Conservation (phyloP, 2,329 filamentous ascomycete species). For the Pseudogymnoascus sp. region DNA sequence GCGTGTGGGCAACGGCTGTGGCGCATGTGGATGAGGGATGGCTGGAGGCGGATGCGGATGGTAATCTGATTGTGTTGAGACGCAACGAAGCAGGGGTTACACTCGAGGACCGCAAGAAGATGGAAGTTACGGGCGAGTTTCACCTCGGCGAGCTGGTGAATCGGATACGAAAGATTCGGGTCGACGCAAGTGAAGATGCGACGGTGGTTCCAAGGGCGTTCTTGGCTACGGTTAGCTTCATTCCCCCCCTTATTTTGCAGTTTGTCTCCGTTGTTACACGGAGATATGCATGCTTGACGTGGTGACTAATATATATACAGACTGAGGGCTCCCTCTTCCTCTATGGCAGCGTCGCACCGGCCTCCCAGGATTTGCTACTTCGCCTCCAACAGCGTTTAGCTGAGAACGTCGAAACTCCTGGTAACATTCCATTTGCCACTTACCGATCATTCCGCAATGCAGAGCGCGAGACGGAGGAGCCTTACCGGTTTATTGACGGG, state of each 20-base stretch:
- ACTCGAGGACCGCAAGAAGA: slow-evolving; percentile 59
- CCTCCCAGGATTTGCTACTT: slow-evolving; percentile 72
- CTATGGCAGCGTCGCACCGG: slow-evolving; percentile 67
- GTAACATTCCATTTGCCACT: slow-evolving; percentile 64
- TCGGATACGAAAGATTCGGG: slow-evolving; percentile 65
- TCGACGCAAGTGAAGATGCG: slow-evolving; percentile 55
- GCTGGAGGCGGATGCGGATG: slow-evolving; percentile 77
- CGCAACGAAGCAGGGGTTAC: slow-evolving; percentile 66
- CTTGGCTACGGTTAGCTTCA: slow-evolving; percentile 65
- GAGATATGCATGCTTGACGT: neutral
- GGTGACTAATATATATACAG: slow-evolving; percentile 36
- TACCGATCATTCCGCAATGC: slow-evolving; percentile 78
- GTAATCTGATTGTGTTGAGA: slow-evolving; percentile 75
- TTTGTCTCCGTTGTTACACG: neutral
- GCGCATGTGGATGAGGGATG: slow-evolving; percentile 66
- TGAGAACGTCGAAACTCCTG: slow-evolving; percentile 56
- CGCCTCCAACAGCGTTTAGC: slow-evolving; percentile 68
- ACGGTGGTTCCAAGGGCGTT: slow-evolving; percentile 76
- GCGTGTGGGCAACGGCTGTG: slow-evolving; percentile 73
- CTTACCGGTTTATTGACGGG: slow-evolving; percentile 83
- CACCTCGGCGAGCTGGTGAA: slow-evolving; percentile 92
- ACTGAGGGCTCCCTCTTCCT: slow-evolving; percentile 88
- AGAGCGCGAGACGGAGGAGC: slow-evolving; percentile 62
- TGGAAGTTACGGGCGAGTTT: slow-evolving; percentile 73
- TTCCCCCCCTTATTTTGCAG: neutral